Conservation (phyloP, 2,329 filamentous ascomycete species). For the Neoarthrinium moseri region DNA sequence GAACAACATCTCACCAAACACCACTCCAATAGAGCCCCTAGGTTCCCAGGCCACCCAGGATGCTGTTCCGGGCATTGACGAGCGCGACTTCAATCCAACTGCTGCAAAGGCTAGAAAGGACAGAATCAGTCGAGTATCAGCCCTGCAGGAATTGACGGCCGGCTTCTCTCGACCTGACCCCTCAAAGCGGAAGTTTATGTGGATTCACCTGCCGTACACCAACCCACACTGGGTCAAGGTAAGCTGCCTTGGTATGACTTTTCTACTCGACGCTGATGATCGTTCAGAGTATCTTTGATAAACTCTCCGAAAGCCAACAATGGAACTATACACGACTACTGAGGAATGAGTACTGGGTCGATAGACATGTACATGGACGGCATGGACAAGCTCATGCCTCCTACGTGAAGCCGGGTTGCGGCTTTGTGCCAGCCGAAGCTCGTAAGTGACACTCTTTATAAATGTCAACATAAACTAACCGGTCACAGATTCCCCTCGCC, state of each 20-base stretch:
- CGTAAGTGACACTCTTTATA: slow-evolving; percentile 19
- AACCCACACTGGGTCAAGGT: slow-evolving; percentile 60
- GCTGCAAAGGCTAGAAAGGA: slow-evolving; percentile 11
- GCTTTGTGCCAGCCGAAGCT: slow-evolving; percentile 39
- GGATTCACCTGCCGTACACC: slow-evolving; percentile 57
- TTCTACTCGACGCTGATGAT: slow-evolving; percentile 22
- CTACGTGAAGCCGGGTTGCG: slow-evolving; percentile 47
- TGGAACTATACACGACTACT: slow-evolving; percentile 39
- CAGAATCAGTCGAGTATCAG: slow-evolving; percentile 13
- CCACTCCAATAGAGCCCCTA: neutral
- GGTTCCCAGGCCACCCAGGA: neutral
- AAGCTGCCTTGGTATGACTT: slow-evolving; percentile 16
- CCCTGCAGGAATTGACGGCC: slow-evolving; percentile 30
- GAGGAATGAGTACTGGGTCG: slow-evolving; percentile 46
- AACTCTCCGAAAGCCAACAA: slow-evolving; percentile 44
- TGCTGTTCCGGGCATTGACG: slow-evolving; percentile 3
- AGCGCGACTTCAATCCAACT: slow-evolving; percentile 1
- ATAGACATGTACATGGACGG: slow-evolving; percentile 45
- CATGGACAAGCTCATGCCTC: slow-evolving; percentile 50
- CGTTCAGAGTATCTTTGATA: slow-evolving; percentile 32
- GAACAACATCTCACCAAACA: slow-evolving; percentile 21
- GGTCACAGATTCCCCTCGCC: slow-evolving; percentile 35
- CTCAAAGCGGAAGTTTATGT: slow-evolving; percentile 48
- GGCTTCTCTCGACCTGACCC: slow-evolving; percentile 40
- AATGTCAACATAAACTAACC: too few species aligned